Evolutionary conservation across 2,329 filamentous ascomycete genomes (phyloP), one percentile per base, ranked within the genome.

Genomic region (Aspergillus awamori): DNA sequence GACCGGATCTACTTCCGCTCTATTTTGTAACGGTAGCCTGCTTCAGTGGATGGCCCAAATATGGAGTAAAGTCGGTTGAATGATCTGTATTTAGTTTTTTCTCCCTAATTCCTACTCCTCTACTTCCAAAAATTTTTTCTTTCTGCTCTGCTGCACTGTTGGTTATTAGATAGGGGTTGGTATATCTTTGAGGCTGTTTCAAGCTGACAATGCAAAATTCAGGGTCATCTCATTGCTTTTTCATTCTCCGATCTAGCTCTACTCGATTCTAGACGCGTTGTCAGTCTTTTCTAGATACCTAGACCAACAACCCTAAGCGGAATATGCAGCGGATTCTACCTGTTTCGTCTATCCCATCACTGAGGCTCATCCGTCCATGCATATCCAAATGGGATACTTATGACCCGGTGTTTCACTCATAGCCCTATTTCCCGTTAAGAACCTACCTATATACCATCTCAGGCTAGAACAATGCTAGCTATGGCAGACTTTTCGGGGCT

Each of bases 1-100:
- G 47, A 51, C 47, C 47, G 47, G 47, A 17, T n/a, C n/a, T 17
- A n/a, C 24, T 51, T 51, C 47, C 47, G 47, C n/a, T 49, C 15
- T 36, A 36, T 36, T 15, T 36, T 36, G 33, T 17, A 51, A 51
- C 47, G 47, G 47, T 17, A 22, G 41, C 10, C 41, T 45, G 39
- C 30, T 33, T 22, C n/a, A 20, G 39, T 43, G 20, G 41, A 22
- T 45, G 20, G 10, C 47, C 47, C 47, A 33, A 51, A 51, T 33
- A 51, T 33, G 26, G 47, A 51, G 26, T 33, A 10, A 17, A 3
- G 13, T 30, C 24, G 26, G 15, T 17, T 20, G 28, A 4, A 51
- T 30, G 47, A 51, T 51, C 47, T 51, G 47, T 51, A n/a, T 13
- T 48, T 49, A 30, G 7, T 8, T 24, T 47, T 47, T 30, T 49